These are phyloP conservation scores for Cairneyella variabilis DNA, from an alignment of 495 filamentous ascomycete species.

Conservation along the genomic window DNA sequence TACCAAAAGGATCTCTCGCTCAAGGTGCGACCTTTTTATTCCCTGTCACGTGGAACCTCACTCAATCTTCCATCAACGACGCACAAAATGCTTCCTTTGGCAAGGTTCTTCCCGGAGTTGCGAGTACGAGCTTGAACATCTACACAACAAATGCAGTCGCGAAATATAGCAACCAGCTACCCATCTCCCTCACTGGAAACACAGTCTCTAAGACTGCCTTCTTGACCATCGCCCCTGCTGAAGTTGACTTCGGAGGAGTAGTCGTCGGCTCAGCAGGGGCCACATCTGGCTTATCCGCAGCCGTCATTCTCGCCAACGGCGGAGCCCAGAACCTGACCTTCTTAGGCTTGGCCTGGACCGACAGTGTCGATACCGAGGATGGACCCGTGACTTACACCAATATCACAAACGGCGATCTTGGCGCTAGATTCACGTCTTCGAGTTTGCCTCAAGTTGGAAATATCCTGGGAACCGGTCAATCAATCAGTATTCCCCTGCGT, in stretches of 20 bases:
- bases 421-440: constrained; percentile 28
- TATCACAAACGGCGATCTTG: constrained; percentile 24
- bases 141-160: constrained; percentile 31
- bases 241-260: constrained; percentile 34
- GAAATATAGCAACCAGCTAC: constrained; percentile 28
- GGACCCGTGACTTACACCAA: constrained; percentile 20
- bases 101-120: constrained; percentile 27
- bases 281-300: constrained; percentile 19
- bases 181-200: constrained; percentile 31
- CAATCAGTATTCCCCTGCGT: constrained; percentile 26
- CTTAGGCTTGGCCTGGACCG: constrained; percentile 30
- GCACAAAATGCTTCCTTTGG: constrained; percentile 27
- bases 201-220: constrained; percentile 28
- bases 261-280: constrained; percentile 27
- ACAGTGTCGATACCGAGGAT: constrained; percentile 19
- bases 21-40: constrained; percentile 31
- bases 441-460: constrained; percentile 28
- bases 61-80: constrained; percentile 30
- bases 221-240: constrained; percentile 28
- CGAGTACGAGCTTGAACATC: constrained; percentile 27
- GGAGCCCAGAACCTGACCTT: constrained; percentile 29
- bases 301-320: constrained; percentile 32
- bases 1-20: constrained; percentile 29
- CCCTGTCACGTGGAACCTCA: constrained; percentile 36
- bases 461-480: constrained; percentile 23